A percentile compares a stretch with the other conserved stretches of the same genome.
phyloP scores from a whole-genome alignment of 169 alveolate species.

The Plasmodium relictum region DNA sequence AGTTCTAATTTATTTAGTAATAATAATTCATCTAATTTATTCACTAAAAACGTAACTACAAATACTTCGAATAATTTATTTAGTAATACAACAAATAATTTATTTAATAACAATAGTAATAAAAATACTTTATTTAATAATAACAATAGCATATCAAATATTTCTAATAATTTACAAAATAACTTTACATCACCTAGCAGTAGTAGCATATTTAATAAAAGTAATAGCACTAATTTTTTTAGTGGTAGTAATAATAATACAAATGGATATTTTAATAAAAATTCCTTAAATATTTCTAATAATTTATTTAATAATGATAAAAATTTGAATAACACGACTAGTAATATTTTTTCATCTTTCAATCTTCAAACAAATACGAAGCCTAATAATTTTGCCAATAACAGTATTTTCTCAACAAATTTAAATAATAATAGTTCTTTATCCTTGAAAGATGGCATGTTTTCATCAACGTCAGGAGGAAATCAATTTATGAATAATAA shows the following conservation, averaged over 20 bases:
- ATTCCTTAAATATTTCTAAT: constrained; percentile 15
- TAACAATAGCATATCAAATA: constrained; percentile 12
- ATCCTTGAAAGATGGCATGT: constrained; percentile 4
- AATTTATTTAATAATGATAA: constrained; percentile 17
- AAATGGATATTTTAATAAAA: constrained; percentile 7
- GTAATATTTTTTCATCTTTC: constrained; percentile 9
- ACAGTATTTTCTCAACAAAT: constrained; percentile 10
- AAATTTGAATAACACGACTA: background rate
- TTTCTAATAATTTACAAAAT: constrained; percentile 19
- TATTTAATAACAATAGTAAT: constrained; percentile 18
- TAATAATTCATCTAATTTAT: constrained; percentile 15
- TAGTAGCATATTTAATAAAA: constrained; percentile 16
- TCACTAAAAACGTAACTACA: background rate
- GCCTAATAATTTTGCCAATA: constrained; percentile 8
- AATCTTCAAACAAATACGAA: constrained; percentile 14
- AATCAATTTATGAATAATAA: constrained; percentile 35
- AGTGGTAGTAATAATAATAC: constrained; percentile 24
- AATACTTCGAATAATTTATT: background rate
- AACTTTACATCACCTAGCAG: background rate
- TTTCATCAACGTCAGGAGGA: constrained; percentile 9
- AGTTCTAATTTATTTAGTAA: background rate
- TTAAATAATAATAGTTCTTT: background rate
- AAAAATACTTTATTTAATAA: constrained; percentile 13
- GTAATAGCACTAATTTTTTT: constrained; percentile 6
- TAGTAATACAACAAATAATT: background rate